phyloP scores from a whole-genome alignment of 805 yeast species.

The Ogataea kodamae region DNA sequence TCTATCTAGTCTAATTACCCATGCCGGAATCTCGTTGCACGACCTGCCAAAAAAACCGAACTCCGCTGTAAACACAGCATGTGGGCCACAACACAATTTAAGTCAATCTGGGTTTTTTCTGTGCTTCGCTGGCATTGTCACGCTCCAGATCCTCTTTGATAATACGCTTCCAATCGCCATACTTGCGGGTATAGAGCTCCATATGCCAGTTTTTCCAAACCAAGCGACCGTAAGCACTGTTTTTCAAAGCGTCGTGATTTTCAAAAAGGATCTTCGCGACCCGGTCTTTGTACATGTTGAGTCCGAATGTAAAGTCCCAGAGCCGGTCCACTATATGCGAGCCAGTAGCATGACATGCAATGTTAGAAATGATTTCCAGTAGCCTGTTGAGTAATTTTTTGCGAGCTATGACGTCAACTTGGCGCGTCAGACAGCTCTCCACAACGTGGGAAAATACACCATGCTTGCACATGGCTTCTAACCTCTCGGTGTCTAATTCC shows the following conservation, averaged over 20 bases:
- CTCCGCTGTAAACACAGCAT: too few relatives aligned
- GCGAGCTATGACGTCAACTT: slow-evolving; percentile 43
- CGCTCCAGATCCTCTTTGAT: slow-evolving; percentile 33
- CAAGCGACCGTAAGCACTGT: slow-evolving; percentile 78
- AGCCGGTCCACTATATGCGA: slow-evolving; percentile 85
- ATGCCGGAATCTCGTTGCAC: too few relatives aligned
- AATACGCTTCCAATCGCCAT: slow-evolving; percentile 76
- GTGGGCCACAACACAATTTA: slow-evolving; percentile 1
- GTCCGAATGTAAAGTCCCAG: slow-evolving; percentile 73
- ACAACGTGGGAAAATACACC: slow-evolving; percentile 90
- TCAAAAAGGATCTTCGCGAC: slow-evolving; percentile 64
- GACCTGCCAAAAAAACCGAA: too few relatives aligned
- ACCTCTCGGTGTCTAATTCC: slow-evolving; percentile 54
- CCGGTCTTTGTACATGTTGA: slow-evolving; percentile 83
- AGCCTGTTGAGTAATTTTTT: slow-evolving; percentile 68
- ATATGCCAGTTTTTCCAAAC: slow-evolving; percentile 96
- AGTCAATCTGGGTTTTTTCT: slow-evolving; percentile 2
- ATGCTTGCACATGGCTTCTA: slow-evolving; percentile 75
- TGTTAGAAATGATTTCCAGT: slow-evolving; percentile 47
- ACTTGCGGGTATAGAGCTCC: slow-evolving; percentile 72
- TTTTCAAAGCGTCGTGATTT: slow-evolving; percentile 68
- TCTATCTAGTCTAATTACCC: too few relatives aligned
- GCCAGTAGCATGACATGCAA: slow-evolving; percentile 84
- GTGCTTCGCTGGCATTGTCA: slow-evolving; percentile 1
- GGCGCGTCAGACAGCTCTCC: slow-evolving; percentile 56